Evolutionary conservation across 2,329 filamentous ascomycete genomes (phyloP), one percentile per base, ranked within the genome.

Genomic region (Pseudogymnoascus sp.): DNA sequence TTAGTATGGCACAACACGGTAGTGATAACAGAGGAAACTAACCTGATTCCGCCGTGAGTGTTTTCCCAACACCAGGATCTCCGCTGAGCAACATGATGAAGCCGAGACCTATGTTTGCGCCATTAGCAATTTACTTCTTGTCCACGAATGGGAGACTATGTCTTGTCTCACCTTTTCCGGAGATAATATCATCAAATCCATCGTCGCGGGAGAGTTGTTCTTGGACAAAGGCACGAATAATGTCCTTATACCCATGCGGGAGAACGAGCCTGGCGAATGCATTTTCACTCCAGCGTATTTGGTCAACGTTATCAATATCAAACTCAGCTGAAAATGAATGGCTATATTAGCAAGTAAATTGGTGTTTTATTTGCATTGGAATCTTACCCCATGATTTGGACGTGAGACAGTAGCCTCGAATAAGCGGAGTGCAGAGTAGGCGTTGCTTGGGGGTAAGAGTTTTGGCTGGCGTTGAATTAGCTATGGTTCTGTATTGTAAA

Each of bases 1-100:
- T 21, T 21, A 21, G 21, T 40, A 11, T 40, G 15, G 11, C 11
- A 40, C 15, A 11, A 11, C 11, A 40, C 11, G 13, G 78, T 81
- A 60, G 87, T 83, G 72, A 83, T 82, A 87, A 87, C 0, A 87
- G 74, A 0, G 84, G 84, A 44, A 82, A 80, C 65, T 81, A 78
- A 35, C 86, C 78, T 35, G 44, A 85, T 68, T 88, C 84, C 1
- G 83, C 85, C 0, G 84, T 88, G 5, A 88, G 76, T 0, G 84
- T 87, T 71, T 87, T 87, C 26, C 85, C 84, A 0, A 84, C 84
- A 7, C 85, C 84, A 0, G 85, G 84, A 65, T 65, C 17, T 67
- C 64, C 61, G 67, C 66, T 11, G 69, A 66, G 73, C 84, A 85
- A 11, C 80, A 21, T 21, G 2, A 57, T 8, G 7, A 33, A 62